A percentile compares a stretch with the other conserved stretches of the same genome.
Conservation (phyloP, 176 grass and related monocot species). For the Carex scoparia region DNA sequence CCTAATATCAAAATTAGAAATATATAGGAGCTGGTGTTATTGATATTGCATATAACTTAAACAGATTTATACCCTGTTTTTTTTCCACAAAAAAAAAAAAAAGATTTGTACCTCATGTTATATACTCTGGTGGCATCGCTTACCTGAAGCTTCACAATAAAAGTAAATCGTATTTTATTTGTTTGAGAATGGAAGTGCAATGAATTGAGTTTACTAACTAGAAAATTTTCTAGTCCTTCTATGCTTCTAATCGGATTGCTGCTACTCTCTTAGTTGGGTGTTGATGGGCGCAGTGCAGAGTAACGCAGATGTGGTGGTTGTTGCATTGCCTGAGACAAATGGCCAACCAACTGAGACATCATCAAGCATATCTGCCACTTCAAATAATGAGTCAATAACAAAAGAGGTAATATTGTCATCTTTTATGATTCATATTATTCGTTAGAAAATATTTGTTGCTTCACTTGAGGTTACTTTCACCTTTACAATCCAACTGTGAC, state of each 20-base stretch:
- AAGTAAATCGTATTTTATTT: not conserved
- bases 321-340: not conserved
- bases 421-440: too few species aligned
- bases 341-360: not conserved
- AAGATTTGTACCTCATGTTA: too few species aligned
- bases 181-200: not conserved
- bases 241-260: too few species aligned
- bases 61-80: not conserved
- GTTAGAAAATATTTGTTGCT: too few species aligned
- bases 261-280: too few species aligned
- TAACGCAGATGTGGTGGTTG: too few species aligned
- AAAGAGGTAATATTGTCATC: not conserved
- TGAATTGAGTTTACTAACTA: not conserved
- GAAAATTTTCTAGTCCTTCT: too few species aligned
- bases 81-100: not conserved
- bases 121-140: not conserved
- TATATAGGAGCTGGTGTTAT: not conserved
- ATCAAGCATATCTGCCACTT: not conserved
- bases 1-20: not conserved
- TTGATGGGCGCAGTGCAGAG: too few species aligned
- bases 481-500: too few species aligned
- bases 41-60: not conserved
- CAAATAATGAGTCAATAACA: not conserved
- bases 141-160: not conserved
- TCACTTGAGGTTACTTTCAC: too few species aligned